Percentiles rank a stretch among this genome's conserved stretches.
phyloP scores from a whole-genome alignment of 2,329 filamentous ascomycete genomes.

The Fusarium algeriense region DNA sequence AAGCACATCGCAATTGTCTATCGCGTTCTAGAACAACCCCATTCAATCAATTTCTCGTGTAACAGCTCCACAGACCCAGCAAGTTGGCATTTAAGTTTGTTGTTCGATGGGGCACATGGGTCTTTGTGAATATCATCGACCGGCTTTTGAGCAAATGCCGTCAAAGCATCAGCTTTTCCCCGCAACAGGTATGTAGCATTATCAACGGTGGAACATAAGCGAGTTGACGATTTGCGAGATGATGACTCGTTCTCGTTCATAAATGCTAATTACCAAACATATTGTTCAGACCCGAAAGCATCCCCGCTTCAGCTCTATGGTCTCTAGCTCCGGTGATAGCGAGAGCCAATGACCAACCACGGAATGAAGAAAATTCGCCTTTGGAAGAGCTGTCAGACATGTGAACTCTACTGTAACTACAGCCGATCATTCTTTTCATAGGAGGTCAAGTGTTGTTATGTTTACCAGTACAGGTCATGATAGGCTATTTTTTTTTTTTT shows the following conservation, averaged over 20 bases:
- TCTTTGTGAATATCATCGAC: constrained; percentile 11
- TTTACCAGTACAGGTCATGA: background rate
- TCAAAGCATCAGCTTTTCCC: constrained; percentile 18
- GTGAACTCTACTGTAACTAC: constrained; percentile 25
- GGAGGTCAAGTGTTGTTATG: constrained; percentile 2
- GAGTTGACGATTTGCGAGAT: background rate
- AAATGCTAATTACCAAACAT: background rate
- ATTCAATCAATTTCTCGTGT: background rate
- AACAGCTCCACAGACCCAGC: constrained; percentile 7
- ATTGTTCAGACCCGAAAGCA: background rate
- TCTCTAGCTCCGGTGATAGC: constrained; percentile 32
- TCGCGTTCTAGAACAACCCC: background rate
- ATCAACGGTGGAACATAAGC: constrained; percentile 9
- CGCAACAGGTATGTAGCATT: constrained; percentile 18
- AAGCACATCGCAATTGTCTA: background rate
- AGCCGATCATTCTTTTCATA: constrained; percentile 18
- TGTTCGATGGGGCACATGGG: constrained; percentile 1
- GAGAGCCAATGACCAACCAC: constrained; percentile 17
- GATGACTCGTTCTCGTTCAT: constrained; percentile 20
- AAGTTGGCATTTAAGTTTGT: constrained; percentile 5
- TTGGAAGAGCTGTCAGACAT: constrained; percentile 28
- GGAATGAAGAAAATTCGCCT: constrained; percentile 27
- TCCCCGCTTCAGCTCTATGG: constrained; percentile 5
- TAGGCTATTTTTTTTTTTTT: constrained; percentile 19
- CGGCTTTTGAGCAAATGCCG: background rate